These are phyloP conservation scores for Pseudogymnoascus sp. DNA, from an alignment of 2,329 filamentous ascomycete species.

Conservation along the genomic window DNA sequence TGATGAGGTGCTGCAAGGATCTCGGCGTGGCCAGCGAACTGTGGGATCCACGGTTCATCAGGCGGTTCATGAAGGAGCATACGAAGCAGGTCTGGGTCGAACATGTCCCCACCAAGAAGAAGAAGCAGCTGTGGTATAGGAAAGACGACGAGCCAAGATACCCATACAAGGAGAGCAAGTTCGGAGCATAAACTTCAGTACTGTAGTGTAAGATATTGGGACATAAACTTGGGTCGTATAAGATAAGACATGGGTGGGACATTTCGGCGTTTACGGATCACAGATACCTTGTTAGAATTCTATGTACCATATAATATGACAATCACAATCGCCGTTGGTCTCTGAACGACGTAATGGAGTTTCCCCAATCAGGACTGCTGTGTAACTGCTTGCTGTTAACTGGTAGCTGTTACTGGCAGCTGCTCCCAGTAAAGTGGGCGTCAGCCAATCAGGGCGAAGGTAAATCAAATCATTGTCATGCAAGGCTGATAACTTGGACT, in stretches of 20 bases:
- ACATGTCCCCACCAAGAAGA: slow-evolving; percentile 78
- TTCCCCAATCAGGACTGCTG: neutral
- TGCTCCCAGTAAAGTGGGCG: neutral
- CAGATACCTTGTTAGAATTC: slow-evolving; percentile 4
- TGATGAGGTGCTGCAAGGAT: slow-evolving; percentile 98
- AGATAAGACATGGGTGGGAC: neutral
- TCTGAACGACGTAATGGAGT: neutral
- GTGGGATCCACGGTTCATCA: slow-evolving; percentile 91
- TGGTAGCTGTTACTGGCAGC: neutral
- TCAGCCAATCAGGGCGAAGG: neutral
- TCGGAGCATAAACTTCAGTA: slow-evolving; percentile 5
- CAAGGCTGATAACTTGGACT: slow-evolving; percentile 4
- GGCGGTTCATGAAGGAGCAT: slow-evolving; percentile 66
- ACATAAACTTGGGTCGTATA: neutral
- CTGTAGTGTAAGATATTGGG: neutral
- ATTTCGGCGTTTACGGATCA: slow-evolving; percentile 4
- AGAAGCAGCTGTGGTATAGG: slow-evolving; percentile 75
- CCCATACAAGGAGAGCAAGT: slow-evolving; percentile 45
- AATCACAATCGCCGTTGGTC: neutral
- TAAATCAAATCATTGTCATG: slow-evolving; percentile 1
- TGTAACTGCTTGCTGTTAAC: neutral
- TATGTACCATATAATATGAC: slow-evolving; percentile 9
- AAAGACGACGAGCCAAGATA: slow-evolving; percentile 70
- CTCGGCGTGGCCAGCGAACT: slow-evolving; percentile 88
- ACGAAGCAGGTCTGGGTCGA: slow-evolving; percentile 83